Evolutionary conservation across 1,284 basidiomycete genomes (phyloP), one percentile per base, ranked within the genome.

Genomic region (Pascua sp.): DNA sequence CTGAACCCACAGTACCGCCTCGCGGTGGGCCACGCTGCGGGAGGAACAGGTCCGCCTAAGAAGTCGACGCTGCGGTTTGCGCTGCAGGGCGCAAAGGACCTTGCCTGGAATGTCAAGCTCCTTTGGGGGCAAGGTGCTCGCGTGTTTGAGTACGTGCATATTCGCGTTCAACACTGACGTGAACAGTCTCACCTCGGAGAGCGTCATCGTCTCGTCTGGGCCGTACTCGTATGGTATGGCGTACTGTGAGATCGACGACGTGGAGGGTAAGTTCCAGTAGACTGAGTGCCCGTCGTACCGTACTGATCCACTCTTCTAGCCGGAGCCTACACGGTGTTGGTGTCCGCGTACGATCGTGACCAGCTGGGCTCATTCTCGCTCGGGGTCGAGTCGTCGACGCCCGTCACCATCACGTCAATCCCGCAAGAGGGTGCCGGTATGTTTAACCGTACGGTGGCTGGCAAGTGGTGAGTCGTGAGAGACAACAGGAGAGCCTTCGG

Each of bases 1-100:
- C 77, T 84, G 56, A 98, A 98, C 69, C 94, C 94, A 0, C 92
- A 97, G 70, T 97, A 89, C 72, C 80, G 81, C 49, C 77, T 97
- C 5, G 80, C 73, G 3, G 77, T 94, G 80, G 45, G 48, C 53
- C 17, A 39, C 18, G n/a, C 40, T 1, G 37, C 32, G 10, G 13
- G 43, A 8, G 44, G 24, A 9, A 11, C 49, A 2, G 36, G 51
- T 41, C 56, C 53, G 7, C 41, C 49, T 42, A 56, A 56, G 47
- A 84, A 82, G 64, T 77, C 81, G 0, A 71, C 75, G 8, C 67
- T 86, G 12, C 78, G 81, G 11, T 57, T 91, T 9, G 78, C 79
- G 2, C 72, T 86, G 38, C 82, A 84, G 57, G 84, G 84, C 0
- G 80, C 82, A 10, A 84, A 83, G 65, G 84, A 86, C 15, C 73